These are phyloP conservation scores for Cucurbita moschata DNA, from an alignment of 306 rosid species.

Conservation along the genomic window DNA sequence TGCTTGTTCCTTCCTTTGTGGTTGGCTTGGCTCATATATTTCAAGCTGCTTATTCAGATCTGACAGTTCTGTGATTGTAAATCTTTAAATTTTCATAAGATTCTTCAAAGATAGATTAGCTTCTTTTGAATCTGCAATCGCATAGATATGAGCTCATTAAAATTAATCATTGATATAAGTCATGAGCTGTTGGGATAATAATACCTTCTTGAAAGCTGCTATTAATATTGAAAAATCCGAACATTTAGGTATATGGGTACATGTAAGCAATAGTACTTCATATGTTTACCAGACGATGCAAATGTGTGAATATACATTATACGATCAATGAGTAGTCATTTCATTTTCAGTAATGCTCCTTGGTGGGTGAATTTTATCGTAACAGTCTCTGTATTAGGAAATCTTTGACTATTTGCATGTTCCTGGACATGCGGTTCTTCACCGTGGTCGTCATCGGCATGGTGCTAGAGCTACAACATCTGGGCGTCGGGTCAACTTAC, in stretches of 20 bases:
- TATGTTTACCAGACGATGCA: neutral
- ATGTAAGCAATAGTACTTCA: neutral
- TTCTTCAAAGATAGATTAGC: too few species aligned
- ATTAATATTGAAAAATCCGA: too few species aligned
- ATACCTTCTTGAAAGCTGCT: neutral
- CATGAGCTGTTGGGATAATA: neutral
- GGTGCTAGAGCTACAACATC: constrained; percentile 82
- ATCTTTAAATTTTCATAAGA: too few species aligned
- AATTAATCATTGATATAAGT: neutral
- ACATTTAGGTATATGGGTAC: neutral
- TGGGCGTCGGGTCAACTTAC: constrained; percentile 60
- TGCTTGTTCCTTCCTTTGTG: neutral
- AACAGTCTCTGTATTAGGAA: constrained; percentile 33
- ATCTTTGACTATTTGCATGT: constrained; percentile 55
- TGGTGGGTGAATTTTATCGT: neutral
- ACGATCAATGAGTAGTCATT: neutral
- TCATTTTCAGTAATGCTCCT: neutral
- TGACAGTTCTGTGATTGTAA: too few species aligned
- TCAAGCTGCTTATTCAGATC: neutral
- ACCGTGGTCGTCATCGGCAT: constrained; percentile 84
- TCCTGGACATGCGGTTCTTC: constrained; percentile 82
- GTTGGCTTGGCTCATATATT: neutral
- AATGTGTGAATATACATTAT: neutral
- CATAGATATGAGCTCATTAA: neutral
- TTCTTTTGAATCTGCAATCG: neutral